Base-by-base conservation (phyloP, 1,284 basidiomycete genomes). In the Coniferiporia sulphurascens region DNA sequence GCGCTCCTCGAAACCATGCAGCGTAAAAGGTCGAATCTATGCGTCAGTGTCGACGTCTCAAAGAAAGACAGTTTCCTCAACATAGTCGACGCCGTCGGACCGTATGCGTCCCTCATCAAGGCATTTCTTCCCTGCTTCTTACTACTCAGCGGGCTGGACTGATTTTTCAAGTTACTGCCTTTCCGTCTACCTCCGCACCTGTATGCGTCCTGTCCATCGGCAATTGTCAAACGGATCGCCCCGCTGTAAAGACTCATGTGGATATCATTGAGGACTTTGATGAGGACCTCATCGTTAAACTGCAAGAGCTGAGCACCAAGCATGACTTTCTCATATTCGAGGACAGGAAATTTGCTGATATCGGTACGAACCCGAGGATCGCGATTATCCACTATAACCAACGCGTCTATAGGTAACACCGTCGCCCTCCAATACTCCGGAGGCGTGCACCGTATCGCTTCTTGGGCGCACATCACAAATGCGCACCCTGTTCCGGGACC, bases 271-370 rank as follows among this genome's bases (percentile, higher is more conserved):
- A 94, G 67, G 95, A 99, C 74, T 99, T 96, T 70, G 87, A 94
- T 44, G 73, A 77, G 17, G 82, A 83, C 13, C 75, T 98, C 48
- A 83, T 96, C 58, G 75, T 85, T 35, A 78, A 84, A 62, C 79
- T 99, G 46, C 79, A 85, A 61, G 76, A 77, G 50, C 82, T 99
- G 10, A 87, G 89, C 69, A 70, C 76, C 52, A 88, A 91, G 72
- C 87, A 97, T 66, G 93, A 98, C 69, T 99, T 99, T 74, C 73
- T 98, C 59, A 96, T 98, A 69, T 99, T 99, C 66, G 96, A 99
- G 75, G 97, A 99, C 76, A 82, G 97, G 66, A 99, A 99, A 74
- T 99, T 99, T 70, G 97, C 97, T 21, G 97, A 99, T 74, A 99
- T 99, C 63, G 96, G 95, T 94, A 66, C 63, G 80, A 72, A 7